Conservation (phyloP, 2,329 filamentous ascomycete species). For the Thermoascus crustaceus region DNA sequence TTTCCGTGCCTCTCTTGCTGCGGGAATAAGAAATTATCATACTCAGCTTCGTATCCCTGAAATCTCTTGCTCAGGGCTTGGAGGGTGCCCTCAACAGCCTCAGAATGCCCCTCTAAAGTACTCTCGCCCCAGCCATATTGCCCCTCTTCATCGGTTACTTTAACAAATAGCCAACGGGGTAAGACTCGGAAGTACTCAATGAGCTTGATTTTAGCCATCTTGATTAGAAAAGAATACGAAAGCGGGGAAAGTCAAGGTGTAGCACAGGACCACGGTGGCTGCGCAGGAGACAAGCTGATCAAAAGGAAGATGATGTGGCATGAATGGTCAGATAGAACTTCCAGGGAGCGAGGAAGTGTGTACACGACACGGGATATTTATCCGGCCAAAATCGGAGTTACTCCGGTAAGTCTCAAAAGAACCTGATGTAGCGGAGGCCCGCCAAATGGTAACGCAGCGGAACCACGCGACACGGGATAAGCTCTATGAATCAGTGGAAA, state of each 20-base stretch:
- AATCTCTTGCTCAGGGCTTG: constrained; percentile 58
- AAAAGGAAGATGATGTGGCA: too few species aligned
- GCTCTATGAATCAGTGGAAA: too few species aligned
- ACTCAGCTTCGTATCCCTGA: constrained; percentile 63
- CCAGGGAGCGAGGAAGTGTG: neutral
- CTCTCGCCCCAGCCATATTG: constrained; percentile 66
- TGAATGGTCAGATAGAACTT: neutral
- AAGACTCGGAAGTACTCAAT: constrained; percentile 69
- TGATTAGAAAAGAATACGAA: neutral
- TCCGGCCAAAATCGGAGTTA: too few species aligned
- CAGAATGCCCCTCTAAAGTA: constrained; percentile 63
- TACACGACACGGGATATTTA: too few species aligned
- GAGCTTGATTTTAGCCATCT: constrained; percentile 55
- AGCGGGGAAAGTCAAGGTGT: neutral
- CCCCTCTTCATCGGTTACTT: constrained; percentile 60
- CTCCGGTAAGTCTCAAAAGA: too few species aligned
- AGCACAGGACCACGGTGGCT: neutral
- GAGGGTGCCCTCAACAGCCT: constrained; percentile 65
- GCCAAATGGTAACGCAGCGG: neutral
- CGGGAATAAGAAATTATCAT: constrained; percentile 12
- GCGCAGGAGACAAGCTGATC: too few species aligned
- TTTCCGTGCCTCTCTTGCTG: constrained; percentile 3
- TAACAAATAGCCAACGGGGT: constrained; percentile 70
- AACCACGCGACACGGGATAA: neutral
- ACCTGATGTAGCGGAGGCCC: neutral